phyloP scores from a whole-genome alignment of 2,329 filamentous ascomycete species.

The Elsinoe necatrix region DNA sequence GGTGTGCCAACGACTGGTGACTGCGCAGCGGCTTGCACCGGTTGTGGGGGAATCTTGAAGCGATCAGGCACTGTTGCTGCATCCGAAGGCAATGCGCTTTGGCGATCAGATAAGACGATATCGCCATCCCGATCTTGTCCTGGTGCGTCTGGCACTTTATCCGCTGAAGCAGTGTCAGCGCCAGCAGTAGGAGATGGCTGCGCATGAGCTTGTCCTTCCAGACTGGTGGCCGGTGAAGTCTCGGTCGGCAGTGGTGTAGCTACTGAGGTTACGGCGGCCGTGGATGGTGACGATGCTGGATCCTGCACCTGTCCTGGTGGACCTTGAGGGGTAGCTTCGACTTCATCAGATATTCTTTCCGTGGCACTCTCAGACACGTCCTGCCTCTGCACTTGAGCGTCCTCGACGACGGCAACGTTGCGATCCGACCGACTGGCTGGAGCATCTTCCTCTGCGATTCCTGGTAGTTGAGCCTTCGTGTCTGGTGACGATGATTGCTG shows the following conservation, averaged over 20 bases:
- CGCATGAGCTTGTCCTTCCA: constrained; percentile 50
- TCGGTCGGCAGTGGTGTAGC: constrained; percentile 62
- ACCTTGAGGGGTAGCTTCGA: not conserved
- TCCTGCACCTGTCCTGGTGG: not conserved
- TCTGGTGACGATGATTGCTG: not conserved
- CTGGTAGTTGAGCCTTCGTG: not conserved
- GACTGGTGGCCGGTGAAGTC: constrained; percentile 64
- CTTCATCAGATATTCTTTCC: not conserved
- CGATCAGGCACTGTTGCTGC: no score
- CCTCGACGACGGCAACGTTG: not conserved
- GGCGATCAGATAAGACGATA: constrained; percentile 27
- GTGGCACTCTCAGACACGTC: not conserved
- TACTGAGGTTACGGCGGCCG: constrained; percentile 58
- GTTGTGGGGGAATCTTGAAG: not conserved
- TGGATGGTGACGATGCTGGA: constrained; percentile 50
- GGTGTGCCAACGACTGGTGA: constrained; percentile 16
- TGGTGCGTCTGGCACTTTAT: not conserved
- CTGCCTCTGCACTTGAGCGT: not conserved
- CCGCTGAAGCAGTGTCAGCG: not conserved
- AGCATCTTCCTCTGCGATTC: not conserved
- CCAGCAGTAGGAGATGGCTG: not conserved
- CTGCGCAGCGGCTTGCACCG: constrained; percentile 25
- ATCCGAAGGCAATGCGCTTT: not conserved
- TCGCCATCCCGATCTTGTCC: constrained; percentile 19
- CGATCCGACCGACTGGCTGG: not conserved